Base-by-base conservation (phyloP, 345 rosid genomes). In the Stellera chamaejasme region DNA sequence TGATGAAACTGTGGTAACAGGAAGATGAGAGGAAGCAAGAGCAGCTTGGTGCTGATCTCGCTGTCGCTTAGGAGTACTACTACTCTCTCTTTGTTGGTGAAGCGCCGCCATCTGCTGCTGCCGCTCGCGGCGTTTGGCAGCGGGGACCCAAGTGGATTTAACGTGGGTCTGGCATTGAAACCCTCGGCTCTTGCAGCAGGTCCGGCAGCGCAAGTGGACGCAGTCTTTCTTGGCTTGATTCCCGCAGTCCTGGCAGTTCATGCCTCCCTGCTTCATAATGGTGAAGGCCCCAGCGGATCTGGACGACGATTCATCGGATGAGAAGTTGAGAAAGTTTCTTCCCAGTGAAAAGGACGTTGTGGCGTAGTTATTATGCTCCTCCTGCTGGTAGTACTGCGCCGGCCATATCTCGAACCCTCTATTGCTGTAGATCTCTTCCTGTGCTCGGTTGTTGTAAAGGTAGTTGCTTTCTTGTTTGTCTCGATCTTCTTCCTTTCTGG, bases 111-210 rank as follows among this genome's bases (percentile, higher is more conserved):
- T 83, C 56, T 85, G 95, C 3, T 90, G 91, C 48, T 83, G 86
- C 71, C 93, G 66, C 62, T 93, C 97, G 12, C 96, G 85, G 66
- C 99, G 79, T 74, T 81, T 84, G 42, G 89, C 84, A 14, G 96
- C 97, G 49, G 99, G 94, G 59, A 92, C 96, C 98, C 98, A 92
- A 64, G 98, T 88, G 80, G 96, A 86, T 75, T 81, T 89, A 45
- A 93, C 81, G 70, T 93, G 99, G 44, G 97, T 93, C 19, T 68
- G 80, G 73, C 99, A 93, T 65, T 77, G 83, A 64, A 84, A 84
- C 71, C 99, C 99, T 69, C 97, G 91, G 82, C 97, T 93, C 65
- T 93, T 93, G 59, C 99, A 93, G 61, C 99, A 93, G 67, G 97
- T 84, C 65, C 99, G 72, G 83, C 99, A 93, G 70, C 99, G 81